Evolutionary conservation across 768 basidiomycete species (phyloP).

Genomic region (Cyathus striatus): DNA sequence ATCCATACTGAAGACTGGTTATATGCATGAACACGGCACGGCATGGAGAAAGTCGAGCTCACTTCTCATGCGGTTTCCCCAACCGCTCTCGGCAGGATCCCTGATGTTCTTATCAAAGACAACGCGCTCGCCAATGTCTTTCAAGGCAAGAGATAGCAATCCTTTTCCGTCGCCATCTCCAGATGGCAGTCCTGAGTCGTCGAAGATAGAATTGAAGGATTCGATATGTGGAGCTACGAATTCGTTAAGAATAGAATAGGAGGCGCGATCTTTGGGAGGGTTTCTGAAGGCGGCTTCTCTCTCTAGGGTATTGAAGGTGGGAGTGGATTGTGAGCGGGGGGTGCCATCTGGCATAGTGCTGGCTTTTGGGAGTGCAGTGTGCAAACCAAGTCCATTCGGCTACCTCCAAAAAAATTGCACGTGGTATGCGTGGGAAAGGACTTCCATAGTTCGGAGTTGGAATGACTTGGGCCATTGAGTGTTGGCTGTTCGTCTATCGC

Average conservation of each 20-base stretch:
- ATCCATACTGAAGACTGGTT: constrained; percentile 71
- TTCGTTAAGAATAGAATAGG: constrained; percentile 82
- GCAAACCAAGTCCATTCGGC: background rate
- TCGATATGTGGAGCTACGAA: constrained; percentile 93
- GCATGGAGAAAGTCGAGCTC: constrained; percentile 19
- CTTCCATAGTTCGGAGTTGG: constrained; percentile 21
- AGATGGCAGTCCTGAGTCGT: constrained; percentile 76
- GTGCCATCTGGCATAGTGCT: constrained; percentile 49
- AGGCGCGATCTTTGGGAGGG: constrained; percentile 64
- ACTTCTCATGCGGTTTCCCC: constrained; percentile 88
- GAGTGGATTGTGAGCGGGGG: constrained; percentile 27
- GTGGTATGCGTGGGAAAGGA: constrained; percentile 20
- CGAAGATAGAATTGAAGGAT: constrained; percentile 95
- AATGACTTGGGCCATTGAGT: constrained; percentile 16
- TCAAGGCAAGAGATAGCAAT: constrained; percentile 68
- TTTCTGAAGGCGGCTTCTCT: constrained; percentile 76
- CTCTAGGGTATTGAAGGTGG: constrained; percentile 77
- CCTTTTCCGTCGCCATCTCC: constrained; percentile 79
- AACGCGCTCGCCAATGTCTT: constrained; percentile 88
- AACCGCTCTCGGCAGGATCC: constrained; percentile 49
- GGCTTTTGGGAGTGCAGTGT: background rate
- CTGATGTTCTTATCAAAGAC: constrained; percentile 78
- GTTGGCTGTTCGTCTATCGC: constrained; percentile 7
- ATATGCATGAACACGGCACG: background rate
- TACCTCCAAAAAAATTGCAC: constrained; percentile 25